Evolutionary conservation across 202 grass and related monocot species (phyloP).

Genomic region (Setaria viridis): DNA sequence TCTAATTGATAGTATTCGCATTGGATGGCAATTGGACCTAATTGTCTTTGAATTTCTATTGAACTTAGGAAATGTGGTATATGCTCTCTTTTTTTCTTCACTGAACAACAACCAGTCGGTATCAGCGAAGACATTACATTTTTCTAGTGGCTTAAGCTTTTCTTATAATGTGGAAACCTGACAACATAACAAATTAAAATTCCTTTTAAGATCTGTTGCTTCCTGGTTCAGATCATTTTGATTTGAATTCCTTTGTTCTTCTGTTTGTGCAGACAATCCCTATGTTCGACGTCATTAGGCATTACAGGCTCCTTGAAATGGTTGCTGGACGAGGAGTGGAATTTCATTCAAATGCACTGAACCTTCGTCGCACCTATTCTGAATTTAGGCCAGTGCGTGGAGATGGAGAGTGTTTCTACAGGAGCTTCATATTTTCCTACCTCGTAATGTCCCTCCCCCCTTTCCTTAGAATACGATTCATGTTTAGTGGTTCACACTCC

Average conservation of each 20-base stretch:
- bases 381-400: slow-evolving; percentile 38
- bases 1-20: neutral
- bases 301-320: slow-evolving; percentile 4
- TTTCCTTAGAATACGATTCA: slow-evolving; percentile 34
- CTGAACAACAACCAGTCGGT: slow-evolving; percentile 2
- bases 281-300: neutral
- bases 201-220: neutral
- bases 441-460: slow-evolving; percentile 32
- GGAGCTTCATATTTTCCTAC: slow-evolving; percentile 64
- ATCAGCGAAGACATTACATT: slow-evolving; percentile 11
- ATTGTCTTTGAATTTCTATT: neutral
- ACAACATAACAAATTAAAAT: slow-evolving; percentile 13
- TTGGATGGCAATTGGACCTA: neutral
- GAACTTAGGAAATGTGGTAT: neutral
- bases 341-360: neutral
- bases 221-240: slow-evolving; percentile 14
- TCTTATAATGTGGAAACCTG: neutral
- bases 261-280: slow-evolving; percentile 35
- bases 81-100: neutral
- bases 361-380: slow-evolving; percentile 10
- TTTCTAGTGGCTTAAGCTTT: slow-evolving; percentile 29
- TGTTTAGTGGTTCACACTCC: slow-evolving; percentile 21
- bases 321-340: neutral
- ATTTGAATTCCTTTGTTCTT: slow-evolving; percentile 24
- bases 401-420: slow-evolving; percentile 59